phyloP scores from a whole-genome alignment of 1,139 yeast genomes.

The Candida labiduridarum region DNA sequence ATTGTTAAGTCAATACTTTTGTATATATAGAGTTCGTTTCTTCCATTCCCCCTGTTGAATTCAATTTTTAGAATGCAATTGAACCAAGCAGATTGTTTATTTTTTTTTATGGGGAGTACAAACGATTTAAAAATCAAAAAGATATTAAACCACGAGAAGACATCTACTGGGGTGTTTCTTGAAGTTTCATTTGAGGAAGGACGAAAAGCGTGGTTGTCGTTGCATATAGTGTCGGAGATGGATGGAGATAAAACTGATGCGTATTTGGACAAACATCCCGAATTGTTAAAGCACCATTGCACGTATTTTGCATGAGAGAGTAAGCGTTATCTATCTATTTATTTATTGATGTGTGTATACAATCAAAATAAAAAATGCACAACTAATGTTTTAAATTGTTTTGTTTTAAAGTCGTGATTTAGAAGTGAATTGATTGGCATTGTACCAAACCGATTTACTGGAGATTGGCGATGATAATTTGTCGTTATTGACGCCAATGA shows the following conservation, averaged over 20 bases:
- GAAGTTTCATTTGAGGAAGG: neutral
- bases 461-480: neutral
- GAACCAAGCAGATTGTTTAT: neutral
- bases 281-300: neutral
- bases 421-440: neutral
- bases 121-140: neutral
- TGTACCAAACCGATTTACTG: neutral
- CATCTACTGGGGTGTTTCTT: constrained; percentile 1
- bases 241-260: neutral
- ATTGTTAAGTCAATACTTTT: too few species aligned
- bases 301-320: neutral
- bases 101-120: neutral
- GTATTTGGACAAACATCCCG: constrained; percentile 1
- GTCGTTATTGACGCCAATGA: too few species aligned
- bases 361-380: too few species aligned
- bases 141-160: constrained; percentile 1
- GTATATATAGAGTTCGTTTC: neutral
- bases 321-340: too few species aligned
- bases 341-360: neutral
- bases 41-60: neutral
- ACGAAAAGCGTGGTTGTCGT: constrained; percentile 1
- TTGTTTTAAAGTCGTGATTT: too few species aligned
- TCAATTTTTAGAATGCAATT: neutral
- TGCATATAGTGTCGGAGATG: neutral
- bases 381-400: too few species aligned